Base-by-base conservation (phyloP, 345 rosid species). In the Rubroshorea leprosula region DNA sequence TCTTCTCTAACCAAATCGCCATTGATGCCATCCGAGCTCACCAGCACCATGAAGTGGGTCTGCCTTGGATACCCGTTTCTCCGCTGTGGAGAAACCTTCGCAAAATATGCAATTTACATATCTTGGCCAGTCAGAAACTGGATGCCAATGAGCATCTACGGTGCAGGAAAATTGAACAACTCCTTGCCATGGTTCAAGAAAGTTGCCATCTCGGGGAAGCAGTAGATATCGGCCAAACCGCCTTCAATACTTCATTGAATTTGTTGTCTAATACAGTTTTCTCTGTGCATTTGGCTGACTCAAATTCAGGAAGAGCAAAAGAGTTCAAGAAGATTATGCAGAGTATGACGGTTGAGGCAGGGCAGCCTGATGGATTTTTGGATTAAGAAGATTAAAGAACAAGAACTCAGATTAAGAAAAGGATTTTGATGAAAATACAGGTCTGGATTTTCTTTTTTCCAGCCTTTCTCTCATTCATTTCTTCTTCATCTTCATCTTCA, bases 41-140 rank as follows among this genome's bases (percentile, higher is more conserved):
- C 29, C 67, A 62, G 20, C 79, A 78, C 49, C 12, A 66, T 20
- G 64, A 75, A 47, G 16, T 57, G 23, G 62, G 68, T 14, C 4
- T 78, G 44, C 44, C 67, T 0, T 78, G 82, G 79, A 29, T 80
- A 21, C 83, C 83, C 0, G 60, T 70, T 3, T 58, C 75, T 3
- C 49, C 70, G n/a, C 59, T 41, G 22, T 83, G 82, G 86, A 68
- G 71, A 68, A 57, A 53, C 43, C 57, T 84, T 45, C 54, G 80
- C 25, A 78, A 73, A 54, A 57, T 73, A 23, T 64, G 75, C 60
- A 63, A 51, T 44, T 22, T 55, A 2, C 72, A 71, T 5, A 21
- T 79, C 23, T 75, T 79, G 55, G 44, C 78, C n/a, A 49, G 21
- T 25, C 78, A 70, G 21, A 67, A 75, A 52, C 74, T 77, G 20